Evolutionary conservation across 345 rosid species (phyloP), one percentile per base, ranked within the genome.

Genomic region (Alliaria petiolata): DNA sequence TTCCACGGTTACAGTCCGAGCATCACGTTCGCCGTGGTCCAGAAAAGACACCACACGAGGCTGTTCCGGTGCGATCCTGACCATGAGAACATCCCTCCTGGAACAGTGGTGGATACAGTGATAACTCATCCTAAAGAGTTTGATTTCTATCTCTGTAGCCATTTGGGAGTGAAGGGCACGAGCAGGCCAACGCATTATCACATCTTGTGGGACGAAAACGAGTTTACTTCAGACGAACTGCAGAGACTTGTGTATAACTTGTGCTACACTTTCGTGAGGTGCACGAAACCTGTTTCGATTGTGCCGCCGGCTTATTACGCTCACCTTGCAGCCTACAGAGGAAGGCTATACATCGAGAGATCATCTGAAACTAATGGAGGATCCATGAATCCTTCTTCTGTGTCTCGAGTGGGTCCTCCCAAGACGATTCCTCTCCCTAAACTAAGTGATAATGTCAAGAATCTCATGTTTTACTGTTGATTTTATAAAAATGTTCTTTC

Each of bases 251-350:
- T 86, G 33, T 91, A 91, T 78, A 85, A 84, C 75, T 85, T 91
- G 35, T 91, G 97, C 78, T 86, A 80, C 84, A 93, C 99, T 30
- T 95, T 91, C 74, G 93, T 82, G 30, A 87, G 97, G 70, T 91
- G 97, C 84, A 91, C 95, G 35, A 91, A 93, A 80, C 97, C 97
- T n/a, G 72, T 95, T 33, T 95, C 99, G 0, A 65, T 91, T 54
- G 99, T 93, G 47, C 99, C 99, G 1, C 96, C 99, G 2, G 97
- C 85, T 36, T 93, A 91, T 78, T 91, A 93, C 10, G 99, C 97
- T 33, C 99, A 93, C 78, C 76, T 93, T 70, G 99, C 96, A 31
- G 97, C 99, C 6, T 93, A 93, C 49, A 83, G 98, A 72, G 99
- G 97, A 59, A 83, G 96, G 26, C 89, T 95, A 3, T 91, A 95